phyloP scores from a whole-genome alignment of 1,284 basidiomycete species.

The Sanghuangporus sanghuang region DNA sequence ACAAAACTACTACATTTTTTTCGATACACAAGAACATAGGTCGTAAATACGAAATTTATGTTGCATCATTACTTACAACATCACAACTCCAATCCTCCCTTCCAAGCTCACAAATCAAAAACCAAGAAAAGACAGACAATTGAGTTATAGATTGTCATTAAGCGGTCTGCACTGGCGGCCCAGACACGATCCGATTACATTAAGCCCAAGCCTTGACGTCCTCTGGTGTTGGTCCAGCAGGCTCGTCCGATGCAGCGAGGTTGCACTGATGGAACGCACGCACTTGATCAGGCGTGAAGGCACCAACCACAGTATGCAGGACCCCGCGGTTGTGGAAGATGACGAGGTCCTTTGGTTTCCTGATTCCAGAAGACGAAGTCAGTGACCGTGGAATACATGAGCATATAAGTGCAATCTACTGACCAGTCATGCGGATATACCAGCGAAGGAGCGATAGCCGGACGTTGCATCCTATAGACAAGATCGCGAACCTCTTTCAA shows the following conservation, averaged over 20 bases:
- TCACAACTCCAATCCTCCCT: no score
- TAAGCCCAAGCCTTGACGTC: conserved; percentile 62
- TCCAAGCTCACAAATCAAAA: no score
- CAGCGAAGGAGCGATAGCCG: conserved; percentile 69
- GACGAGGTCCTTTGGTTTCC: conserved; percentile 58
- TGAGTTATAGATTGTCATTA: no score
- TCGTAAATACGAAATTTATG: no score
- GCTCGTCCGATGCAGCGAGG: conserved; percentile 70
- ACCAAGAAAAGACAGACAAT: no score
- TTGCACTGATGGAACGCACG: conserved; percentile 82
- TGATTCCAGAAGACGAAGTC: not conserved
- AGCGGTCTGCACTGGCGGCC: no score
- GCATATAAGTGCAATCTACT: not conserved
- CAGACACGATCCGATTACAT: conserved; percentile 4
- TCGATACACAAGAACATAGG: no score
- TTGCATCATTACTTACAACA: no score
- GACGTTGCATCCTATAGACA: conserved; percentile 76
- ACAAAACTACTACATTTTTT: no score
- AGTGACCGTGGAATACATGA: not conserved
- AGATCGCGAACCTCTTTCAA: conserved; percentile 66
- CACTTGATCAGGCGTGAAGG: conserved; percentile 65
- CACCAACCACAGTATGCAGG: conserved; percentile 74
- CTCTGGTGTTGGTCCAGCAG: conserved; percentile 54
- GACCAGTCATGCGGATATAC: conserved; percentile 66
- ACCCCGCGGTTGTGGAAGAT: conserved; percentile 68